Percentiles rank a stretch among this genome's conserved stretches.
Conservation (phyloP, 2,329 filamentous ascomycete genomes). For the Zymoseptoria pseudotritici region DNA sequence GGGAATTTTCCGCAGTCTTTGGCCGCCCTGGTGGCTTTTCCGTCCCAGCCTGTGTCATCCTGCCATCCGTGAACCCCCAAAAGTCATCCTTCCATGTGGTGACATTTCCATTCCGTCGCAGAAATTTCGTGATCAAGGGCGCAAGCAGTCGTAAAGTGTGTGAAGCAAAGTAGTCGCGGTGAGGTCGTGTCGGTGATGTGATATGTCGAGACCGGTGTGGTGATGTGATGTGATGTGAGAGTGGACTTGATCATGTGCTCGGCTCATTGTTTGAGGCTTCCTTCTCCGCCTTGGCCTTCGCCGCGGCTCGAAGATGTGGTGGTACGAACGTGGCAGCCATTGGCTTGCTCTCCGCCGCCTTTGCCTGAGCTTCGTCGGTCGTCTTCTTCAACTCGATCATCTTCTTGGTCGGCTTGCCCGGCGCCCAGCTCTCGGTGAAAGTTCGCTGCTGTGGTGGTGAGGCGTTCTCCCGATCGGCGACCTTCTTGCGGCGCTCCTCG, state of each 20-base stretch:
- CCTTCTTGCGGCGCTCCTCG: not conserved
- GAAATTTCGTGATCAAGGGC: not conserved
- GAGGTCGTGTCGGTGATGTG: not conserved
- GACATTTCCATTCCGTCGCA: not conserved
- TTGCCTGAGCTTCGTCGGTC: not conserved
- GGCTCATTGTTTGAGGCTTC: not conserved
- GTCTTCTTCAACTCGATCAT: not conserved
- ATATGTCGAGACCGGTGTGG: too few species aligned
- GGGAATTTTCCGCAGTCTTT: not conserved
- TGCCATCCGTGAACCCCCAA: not conserved
- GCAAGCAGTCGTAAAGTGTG: not conserved
- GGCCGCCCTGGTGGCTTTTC: not conserved
- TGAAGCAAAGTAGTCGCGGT: not conserved
- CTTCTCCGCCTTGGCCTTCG: not conserved
- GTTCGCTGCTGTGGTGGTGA: not conserved
- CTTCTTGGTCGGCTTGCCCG: not conserved
- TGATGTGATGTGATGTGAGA: not conserved
- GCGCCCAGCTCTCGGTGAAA: not conserved
- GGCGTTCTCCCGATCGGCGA: not conserved
- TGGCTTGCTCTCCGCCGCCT: not conserved
- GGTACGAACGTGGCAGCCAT: slow-evolving; percentile 1
- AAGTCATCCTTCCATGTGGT: not conserved
- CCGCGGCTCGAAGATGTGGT: slow-evolving; percentile 4
- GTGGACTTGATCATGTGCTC: not conserved
- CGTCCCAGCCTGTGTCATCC: not conserved